Conservation (phyloP, 108 stramenopile genomes). For the Nitzschia inconspicua region DNA sequence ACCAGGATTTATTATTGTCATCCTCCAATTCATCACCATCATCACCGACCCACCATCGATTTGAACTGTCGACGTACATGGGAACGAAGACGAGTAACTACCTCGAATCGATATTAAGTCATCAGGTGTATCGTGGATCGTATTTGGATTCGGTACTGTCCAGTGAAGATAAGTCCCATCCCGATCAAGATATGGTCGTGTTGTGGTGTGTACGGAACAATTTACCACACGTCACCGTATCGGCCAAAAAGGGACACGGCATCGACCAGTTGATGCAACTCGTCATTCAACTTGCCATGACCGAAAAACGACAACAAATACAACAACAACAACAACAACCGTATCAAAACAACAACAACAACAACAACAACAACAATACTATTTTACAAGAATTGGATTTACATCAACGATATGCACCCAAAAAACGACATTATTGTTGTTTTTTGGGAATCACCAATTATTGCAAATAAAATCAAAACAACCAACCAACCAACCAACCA, state of each 20-base stretch:
- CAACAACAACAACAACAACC: slow-evolving; percentile 1
- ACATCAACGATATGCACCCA: slow-evolving; percentile 31
- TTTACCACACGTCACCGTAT: slow-evolving; percentile 66
- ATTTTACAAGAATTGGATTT: slow-evolving; percentile 11
- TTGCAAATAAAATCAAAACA: no score
- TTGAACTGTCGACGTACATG: slow-evolving; percentile 45
- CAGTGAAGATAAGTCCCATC: slow-evolving; percentile 63
- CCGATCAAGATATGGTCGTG: slow-evolving; percentile 67
- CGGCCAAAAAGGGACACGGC: slow-evolving; percentile 65
- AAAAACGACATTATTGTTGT: no score
- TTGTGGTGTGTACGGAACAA: slow-evolving; percentile 81
- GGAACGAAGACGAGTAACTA: slow-evolving; percentile 37
- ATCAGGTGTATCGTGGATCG: slow-evolving; percentile 29
- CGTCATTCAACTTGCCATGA: slow-evolving; percentile 44
- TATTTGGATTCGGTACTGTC: slow-evolving; percentile 67
- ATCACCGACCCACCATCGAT: slow-evolving; percentile 9
- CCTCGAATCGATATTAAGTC: slow-evolving; percentile 22
- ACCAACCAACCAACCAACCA: no score
- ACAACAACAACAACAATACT: background rate
- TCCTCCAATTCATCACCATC: background rate
- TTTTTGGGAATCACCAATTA: no score
- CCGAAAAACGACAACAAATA: slow-evolving; percentile 13
- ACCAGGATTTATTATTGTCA: no score
- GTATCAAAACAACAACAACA: background rate
- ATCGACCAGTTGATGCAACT: slow-evolving; percentile 57